These are phyloP conservation scores for Scenedesmus sp. DNA, from an alignment of 163 green algal genomes.

Conservation along the genomic window DNA sequence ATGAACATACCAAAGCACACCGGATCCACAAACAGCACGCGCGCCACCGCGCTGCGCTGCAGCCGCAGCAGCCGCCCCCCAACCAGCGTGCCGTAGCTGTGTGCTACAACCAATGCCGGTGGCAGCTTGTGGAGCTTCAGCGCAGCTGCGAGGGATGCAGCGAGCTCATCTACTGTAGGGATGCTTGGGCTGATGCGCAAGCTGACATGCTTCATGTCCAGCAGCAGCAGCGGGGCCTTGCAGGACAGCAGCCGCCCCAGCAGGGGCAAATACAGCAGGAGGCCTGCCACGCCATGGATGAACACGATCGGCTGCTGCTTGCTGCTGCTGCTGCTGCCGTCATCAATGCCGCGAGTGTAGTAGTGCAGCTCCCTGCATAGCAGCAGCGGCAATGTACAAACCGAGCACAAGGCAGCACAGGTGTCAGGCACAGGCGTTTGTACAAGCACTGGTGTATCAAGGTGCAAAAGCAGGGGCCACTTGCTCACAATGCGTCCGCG, in stretches of 20 bases:
- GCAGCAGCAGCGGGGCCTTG: constrained; percentile 21
- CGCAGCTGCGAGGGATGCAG: not conserved
- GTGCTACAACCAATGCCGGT: constrained; percentile 9
- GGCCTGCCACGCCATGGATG: constrained; percentile 37
- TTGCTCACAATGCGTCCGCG: no score
- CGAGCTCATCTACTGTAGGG: not conserved
- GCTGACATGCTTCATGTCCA: constrained; percentile 38
- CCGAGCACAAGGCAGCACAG: no score
- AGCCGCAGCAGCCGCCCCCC: constrained; percentile 19
- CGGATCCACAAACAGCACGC: constrained; percentile 37
- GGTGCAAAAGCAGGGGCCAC: no score
- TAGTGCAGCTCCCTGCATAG: constrained; percentile 20
- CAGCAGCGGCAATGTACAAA: not conserved
- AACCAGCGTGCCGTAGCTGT: constrained; percentile 50
- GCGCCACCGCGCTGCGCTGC: not conserved
- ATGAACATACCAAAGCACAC: constrained; percentile 53
- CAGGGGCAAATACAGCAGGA: constrained; percentile 40
- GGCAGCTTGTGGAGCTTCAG: not conserved
- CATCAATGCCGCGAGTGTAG: constrained; percentile 23
- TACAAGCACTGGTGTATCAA: no score
- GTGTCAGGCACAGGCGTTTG: no score
- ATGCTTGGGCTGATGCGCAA: constrained; percentile 3
- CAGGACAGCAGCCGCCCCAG: not conserved
- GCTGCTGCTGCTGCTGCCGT: not conserved
- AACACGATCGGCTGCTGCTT: constrained; percentile 44